Conservation (phyloP, 768 basidiomycete species). For the Pleurotus citrinopileatus region DNA sequence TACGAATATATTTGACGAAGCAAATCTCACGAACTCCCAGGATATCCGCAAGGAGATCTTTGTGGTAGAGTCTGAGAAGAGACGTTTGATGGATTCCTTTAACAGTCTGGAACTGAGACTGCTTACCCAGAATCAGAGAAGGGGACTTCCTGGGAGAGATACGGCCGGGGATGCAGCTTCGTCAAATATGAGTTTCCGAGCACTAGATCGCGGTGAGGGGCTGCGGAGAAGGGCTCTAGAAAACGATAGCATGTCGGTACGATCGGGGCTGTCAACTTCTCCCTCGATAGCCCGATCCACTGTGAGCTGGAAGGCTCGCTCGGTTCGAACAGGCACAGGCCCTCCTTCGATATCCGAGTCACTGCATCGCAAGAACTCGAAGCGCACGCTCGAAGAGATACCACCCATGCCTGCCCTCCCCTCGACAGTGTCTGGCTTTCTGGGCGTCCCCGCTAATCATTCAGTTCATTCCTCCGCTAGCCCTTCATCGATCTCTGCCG, state of each 20-base stretch:
- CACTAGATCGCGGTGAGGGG: conserved; percentile 20
- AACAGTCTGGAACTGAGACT: conserved; percentile 61
- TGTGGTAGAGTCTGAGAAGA: conserved; percentile 61
- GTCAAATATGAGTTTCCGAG: conserved; percentile 22
- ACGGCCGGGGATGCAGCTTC: conserved; percentile 17
- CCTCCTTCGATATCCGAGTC: conserved; percentile 18
- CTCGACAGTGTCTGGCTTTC: background rate
- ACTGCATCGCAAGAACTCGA: conserved; percentile 40
- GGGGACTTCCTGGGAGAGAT: conserved; percentile 30
- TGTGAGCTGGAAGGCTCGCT: conserved; percentile 6
- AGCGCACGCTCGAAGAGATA: background rate
- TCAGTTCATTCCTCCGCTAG: conserved; percentile 3
- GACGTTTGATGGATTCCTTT: conserved; percentile 64
- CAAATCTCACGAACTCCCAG: conserved; percentile 46
- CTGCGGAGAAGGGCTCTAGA: conserved; percentile 18
- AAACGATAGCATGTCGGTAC: conserved; percentile 39
- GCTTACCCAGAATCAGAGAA: conserved; percentile 43
- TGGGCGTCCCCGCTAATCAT: conserved; percentile 11
- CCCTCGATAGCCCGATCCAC: conserved; percentile 40
- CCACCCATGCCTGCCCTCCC: conserved; percentile 4
- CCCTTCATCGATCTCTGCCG: conserved; percentile 18
- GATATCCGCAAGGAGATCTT: conserved; percentile 62
- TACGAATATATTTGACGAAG: conserved; percentile 47
- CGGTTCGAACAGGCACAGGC: background rate
- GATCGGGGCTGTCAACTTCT: conserved; percentile 41